phyloP scores from a whole-genome alignment of 768 basidiomycete species.

The Lentinula raphanica region DNA sequence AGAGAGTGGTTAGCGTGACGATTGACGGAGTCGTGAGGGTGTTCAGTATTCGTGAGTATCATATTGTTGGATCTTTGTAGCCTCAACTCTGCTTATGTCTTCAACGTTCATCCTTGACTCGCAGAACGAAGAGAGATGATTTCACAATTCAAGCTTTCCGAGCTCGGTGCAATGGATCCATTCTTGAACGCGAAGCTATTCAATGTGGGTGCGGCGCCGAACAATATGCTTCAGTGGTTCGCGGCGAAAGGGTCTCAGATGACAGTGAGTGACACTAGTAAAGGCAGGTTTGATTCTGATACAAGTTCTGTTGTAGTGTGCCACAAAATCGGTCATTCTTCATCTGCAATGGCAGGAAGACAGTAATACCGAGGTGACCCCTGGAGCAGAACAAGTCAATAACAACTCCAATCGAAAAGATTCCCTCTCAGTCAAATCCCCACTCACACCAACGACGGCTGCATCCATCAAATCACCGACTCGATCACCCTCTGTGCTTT shows the following conservation, averaged over 20 bases:
- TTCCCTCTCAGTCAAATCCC: background rate
- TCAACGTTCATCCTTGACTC: background rate
- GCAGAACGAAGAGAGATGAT: constrained; percentile 77
- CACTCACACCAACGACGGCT: background rate
- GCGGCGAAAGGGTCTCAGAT: constrained; percentile 86
- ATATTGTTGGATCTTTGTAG: no score
- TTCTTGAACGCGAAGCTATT: constrained; percentile 60
- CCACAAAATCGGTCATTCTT: constrained; percentile 81
- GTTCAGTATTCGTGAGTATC: constrained; percentile 85
- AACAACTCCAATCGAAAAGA: background rate
- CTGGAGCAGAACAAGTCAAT: background rate
- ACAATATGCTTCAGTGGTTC: constrained; percentile 94
- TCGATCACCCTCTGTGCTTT: constrained; percentile 12
- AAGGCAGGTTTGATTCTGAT: no score
- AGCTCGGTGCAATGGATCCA: constrained; percentile 66
- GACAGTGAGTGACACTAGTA: constrained; percentile 62
- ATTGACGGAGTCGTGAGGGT: constrained; percentile 89
- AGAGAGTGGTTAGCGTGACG: constrained; percentile 84
- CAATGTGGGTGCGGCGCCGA: constrained; percentile 74
- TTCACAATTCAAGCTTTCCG: constrained; percentile 83
- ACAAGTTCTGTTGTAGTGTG: constrained; percentile 49
- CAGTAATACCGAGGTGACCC: constrained; percentile 19
- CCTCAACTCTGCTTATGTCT: background rate
- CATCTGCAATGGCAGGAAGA: constrained; percentile 85
- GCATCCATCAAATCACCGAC: constrained; percentile 10